Evolutionary conservation across 164 flowering plant genomes (phyloP).

Genomic region (Tetracentron sinense): DNA sequence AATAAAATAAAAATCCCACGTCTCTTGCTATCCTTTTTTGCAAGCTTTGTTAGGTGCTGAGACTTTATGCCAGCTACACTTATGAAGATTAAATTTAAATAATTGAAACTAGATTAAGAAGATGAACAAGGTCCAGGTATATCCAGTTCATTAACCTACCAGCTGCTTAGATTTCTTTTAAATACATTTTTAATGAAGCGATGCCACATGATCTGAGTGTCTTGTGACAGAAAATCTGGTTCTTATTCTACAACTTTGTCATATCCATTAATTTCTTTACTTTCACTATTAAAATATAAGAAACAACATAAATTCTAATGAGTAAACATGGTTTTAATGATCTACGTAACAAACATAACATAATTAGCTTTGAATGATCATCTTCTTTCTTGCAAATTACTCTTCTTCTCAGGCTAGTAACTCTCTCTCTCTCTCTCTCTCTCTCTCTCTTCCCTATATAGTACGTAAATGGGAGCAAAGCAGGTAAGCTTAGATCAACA

Average conservation of each 20-base stretch:
- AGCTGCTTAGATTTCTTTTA: too few relatives aligned
- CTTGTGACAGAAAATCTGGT: not conserved
- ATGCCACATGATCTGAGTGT: not conserved
- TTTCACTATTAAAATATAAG: too few relatives aligned
- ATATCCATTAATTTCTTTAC: too few relatives aligned
- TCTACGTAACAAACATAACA: too few relatives aligned
- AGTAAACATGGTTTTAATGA: too few relatives aligned
- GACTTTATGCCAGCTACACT: not conserved
- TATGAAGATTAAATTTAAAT: not conserved
- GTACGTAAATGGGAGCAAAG: not conserved
- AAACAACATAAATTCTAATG: too few relatives aligned
- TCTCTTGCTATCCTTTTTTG: not conserved
- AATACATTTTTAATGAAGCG: not conserved
- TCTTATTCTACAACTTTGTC: not conserved
- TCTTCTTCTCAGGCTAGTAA: too few relatives aligned
- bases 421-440: too few relatives aligned
- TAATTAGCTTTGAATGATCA: too few relatives aligned
- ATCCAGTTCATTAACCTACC: not conserved
- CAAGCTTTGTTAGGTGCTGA: not conserved
- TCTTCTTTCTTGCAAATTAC: too few relatives aligned
- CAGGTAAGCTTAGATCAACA: not conserved
- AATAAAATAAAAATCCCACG: not conserved
- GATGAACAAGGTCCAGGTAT: not conserved
- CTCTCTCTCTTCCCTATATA: not conserved
- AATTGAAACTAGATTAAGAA: not conserved